These are phyloP conservation scores for Arthrobotrys conoides DNA, from an alignment of 2,329 filamentous ascomycete species.

Conservation along the genomic window DNA sequence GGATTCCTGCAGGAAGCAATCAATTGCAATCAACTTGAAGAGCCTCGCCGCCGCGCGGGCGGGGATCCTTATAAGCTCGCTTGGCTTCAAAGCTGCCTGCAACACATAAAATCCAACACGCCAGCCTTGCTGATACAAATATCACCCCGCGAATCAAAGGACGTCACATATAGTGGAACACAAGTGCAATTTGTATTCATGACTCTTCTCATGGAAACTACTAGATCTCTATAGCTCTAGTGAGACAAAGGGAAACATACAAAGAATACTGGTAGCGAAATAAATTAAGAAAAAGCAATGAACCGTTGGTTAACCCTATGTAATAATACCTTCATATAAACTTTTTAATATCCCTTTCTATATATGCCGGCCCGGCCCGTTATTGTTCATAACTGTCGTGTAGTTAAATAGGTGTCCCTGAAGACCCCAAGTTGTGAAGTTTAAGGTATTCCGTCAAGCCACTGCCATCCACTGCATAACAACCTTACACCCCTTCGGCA, in stretches of 20 bases:
- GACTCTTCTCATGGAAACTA: conserved; percentile 17
- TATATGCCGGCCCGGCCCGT: conserved; percentile 3
- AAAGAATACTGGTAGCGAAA: background rate
- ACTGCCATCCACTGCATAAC: conserved; percentile 58
- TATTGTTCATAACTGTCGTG: conserved; percentile 3
- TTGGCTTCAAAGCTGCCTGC: conserved; percentile 4
- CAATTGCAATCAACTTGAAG: background rate
- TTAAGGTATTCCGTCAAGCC: conserved; percentile 3
- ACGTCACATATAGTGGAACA: background rate
- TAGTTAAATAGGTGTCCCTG: background rate
- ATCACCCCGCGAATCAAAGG: conserved; percentile 20
- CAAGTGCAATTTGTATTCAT: conserved; percentile 3
- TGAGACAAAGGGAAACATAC: background rate
- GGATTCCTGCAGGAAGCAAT: conserved; percentile 5
- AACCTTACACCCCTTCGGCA: conserved; percentile 53
- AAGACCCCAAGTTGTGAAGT: background rate
- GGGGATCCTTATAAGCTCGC: conserved; percentile 20
- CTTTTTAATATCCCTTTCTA: conserved; percentile 15
- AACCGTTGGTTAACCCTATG: background rate
- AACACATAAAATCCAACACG: conserved; percentile 44
- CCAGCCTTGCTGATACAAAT: conserved; percentile 6
- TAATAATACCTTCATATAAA: background rate
- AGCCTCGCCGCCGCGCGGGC: conserved; percentile 2
- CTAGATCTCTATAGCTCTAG: background rate
- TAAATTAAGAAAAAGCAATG: background rate